Conservation (phyloP, 257 asterid species). For the Forsythia viridissima region DNA sequence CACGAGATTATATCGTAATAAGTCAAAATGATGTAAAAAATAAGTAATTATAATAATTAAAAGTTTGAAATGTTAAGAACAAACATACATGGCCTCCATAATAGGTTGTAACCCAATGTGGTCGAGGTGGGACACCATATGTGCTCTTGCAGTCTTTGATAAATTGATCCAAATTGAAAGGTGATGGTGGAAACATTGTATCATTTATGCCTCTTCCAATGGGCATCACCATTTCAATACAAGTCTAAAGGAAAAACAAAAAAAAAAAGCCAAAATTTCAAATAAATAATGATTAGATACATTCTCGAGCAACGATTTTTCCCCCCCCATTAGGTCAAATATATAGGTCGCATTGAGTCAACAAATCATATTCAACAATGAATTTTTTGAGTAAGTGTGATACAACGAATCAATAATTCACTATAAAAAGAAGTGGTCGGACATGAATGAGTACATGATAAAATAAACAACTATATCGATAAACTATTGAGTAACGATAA, state of each 20-base stretch:
- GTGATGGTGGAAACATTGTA: slow-evolving; percentile 40
- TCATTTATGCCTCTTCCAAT: slow-evolving; percentile 31
- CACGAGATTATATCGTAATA: not conserved
- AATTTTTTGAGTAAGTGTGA: not conserved
- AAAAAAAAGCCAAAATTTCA: not conserved
- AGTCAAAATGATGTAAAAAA: not conserved
- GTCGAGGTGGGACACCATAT: slow-evolving; percentile 43
- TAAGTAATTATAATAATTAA: not conserved
- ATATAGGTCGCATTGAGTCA: not conserved
- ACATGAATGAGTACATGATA: no score
- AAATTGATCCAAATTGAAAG: slow-evolving; percentile 26
- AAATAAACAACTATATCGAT: no score
- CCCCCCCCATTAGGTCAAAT: not conserved
- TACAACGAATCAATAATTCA: not conserved
- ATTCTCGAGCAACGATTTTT: not conserved
- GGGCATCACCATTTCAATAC: slow-evolving; percentile 50
- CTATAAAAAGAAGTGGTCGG: not conserved
- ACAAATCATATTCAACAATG: not conserved
- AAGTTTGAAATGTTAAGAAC: not conserved
- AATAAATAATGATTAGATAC: not conserved
- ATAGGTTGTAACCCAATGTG: slow-evolving; percentile 51
- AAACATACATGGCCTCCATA: slow-evolving; percentile 45
- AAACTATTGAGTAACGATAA: no score
- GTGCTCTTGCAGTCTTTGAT: slow-evolving; percentile 13
- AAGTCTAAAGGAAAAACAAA: slow-evolving; percentile 28